Conservation (phyloP, 306 rosid genomes). For the Sechiopsis laciniata region DNA sequence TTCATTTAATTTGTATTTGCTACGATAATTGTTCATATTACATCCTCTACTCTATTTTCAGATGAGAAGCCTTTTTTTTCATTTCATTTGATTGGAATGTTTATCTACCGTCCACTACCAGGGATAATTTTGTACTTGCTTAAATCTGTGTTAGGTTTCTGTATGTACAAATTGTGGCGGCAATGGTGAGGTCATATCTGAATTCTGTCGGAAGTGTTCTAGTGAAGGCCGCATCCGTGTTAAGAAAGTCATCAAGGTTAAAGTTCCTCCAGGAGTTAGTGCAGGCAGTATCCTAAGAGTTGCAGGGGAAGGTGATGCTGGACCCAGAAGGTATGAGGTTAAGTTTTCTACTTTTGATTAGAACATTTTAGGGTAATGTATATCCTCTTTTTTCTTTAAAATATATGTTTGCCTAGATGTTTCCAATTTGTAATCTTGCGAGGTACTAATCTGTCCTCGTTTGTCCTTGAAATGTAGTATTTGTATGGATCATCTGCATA, state of each 20-base stretch:
- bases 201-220: conserved; percentile 78
- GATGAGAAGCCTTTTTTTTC: background rate
- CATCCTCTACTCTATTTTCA: background rate
- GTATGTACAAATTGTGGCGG: conserved; percentile 88
- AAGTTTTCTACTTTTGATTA: conserved; percentile 18
- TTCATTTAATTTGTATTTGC: background rate
- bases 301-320: conserved; percentile 88
- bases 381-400: too few species aligned
- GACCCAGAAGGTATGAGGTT: conserved; percentile 78
- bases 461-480: conserved; percentile 7
- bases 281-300: conserved; percentile 90
- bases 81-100: background rate
- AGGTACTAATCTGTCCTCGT: background rate
- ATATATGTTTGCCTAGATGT: background rate
- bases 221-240: conserved; percentile 76
- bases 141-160: conserved; percentile 52
- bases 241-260: conserved; percentile 80
- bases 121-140: background rate
- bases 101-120: background rate
- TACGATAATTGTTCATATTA: background rate
- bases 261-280: conserved; percentile 89
- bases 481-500: too few species aligned
- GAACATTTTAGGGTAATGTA: background rate
- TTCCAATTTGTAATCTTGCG: background rate
- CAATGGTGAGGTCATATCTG: conserved; percentile 84